Percentiles rank a stretch among this genome's conserved stretches.
Evolutionary conservation across 805 yeast genomes (phyloP).

Genomic region (Isabelozyma pseudorhagii): DNA sequence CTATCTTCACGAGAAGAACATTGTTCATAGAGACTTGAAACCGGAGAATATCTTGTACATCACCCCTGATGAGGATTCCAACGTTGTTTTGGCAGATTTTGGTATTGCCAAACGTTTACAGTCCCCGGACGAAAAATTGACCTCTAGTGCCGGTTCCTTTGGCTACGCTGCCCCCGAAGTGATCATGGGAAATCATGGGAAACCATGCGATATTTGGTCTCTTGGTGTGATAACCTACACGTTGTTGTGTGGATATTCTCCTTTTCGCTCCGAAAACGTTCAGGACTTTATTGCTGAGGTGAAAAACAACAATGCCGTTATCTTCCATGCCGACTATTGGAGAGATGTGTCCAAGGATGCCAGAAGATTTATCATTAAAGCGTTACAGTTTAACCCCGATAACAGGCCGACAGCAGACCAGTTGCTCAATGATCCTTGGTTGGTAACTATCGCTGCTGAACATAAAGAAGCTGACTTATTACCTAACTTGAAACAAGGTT

Average conservation of each 20-base stretch:
- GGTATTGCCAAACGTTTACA: conserved; percentile 85
- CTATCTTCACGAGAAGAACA: conserved; percentile 71
- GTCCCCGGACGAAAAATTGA: conserved; percentile 57
- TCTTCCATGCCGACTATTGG: conserved; percentile 89
- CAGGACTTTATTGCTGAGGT: conserved; percentile 81
- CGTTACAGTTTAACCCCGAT: conserved; percentile 65
- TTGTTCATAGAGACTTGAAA: conserved; percentile 91
- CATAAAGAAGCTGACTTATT: conserved; percentile 64
- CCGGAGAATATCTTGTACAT: conserved; percentile 89
- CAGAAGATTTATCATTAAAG: conserved; percentile 67
- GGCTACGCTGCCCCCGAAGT: conserved; percentile 99
- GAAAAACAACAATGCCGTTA: conserved; percentile 65
- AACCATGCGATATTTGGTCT: conserved; percentile 96
- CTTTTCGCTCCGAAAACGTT: conserved; percentile 82
- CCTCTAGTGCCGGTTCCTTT: conserved; percentile 82
- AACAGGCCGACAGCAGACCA: conserved; percentile 67
- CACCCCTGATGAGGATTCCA: conserved; percentile 51
- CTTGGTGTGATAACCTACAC: conserved; percentile 92
- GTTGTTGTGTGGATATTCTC: conserved; percentile 85
- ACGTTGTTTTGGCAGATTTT: conserved; percentile 87
- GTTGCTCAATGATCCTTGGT: conserved; percentile 73
- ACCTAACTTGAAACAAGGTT: conserved; percentile 75
- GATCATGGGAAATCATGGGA: conserved; percentile 84
- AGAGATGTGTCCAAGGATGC: conserved; percentile 75
- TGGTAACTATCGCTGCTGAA: conserved; percentile 44